Conservation (phyloP, 345 rosid genomes). For the Aquilaria yunnanensis region DNA sequence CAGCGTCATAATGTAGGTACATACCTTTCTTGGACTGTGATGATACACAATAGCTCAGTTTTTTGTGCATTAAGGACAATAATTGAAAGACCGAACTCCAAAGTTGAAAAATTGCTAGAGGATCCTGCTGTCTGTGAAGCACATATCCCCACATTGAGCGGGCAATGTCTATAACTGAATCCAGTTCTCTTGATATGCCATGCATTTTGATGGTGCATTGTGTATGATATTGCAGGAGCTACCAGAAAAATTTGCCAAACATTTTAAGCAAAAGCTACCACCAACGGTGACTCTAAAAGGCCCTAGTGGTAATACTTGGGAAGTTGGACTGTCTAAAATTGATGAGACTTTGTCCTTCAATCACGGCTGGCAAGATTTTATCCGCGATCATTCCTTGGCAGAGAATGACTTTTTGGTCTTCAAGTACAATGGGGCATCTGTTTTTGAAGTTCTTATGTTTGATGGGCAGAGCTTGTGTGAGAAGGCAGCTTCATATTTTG, state of each 20-base stretch:
- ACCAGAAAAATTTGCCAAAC: slow-evolving; percentile 42
- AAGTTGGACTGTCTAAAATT: slow-evolving; percentile 30
- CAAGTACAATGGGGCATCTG: slow-evolving; percentile 48
- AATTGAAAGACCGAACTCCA: too few relatives aligned
- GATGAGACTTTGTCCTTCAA: slow-evolving; percentile 33
- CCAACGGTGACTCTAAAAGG: slow-evolving; percentile 44
- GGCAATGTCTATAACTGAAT: too few relatives aligned
- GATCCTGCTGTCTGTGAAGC: too few relatives aligned
- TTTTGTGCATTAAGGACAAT: too few relatives aligned
- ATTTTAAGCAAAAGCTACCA: slow-evolving; percentile 42
- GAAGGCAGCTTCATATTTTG: slow-evolving; percentile 52
- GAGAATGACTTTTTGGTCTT: slow-evolving; percentile 60
- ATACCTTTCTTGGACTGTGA: too few relatives aligned
- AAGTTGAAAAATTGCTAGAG: too few relatives aligned
- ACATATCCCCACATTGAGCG: too few relatives aligned
- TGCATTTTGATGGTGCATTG: neutral
- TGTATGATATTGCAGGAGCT: slow-evolving; percentile 35
- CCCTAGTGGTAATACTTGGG: slow-evolving; percentile 50
- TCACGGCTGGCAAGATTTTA: slow-evolving; percentile 61
- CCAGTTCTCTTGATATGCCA: neutral
- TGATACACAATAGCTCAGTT: too few relatives aligned
- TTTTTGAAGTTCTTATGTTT: slow-evolving; percentile 53
- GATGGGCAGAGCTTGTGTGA: slow-evolving; percentile 49
- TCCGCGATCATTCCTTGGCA: slow-evolving; percentile 33
- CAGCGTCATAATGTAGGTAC: too few relatives aligned